A percentile compares a stretch with the other conserved stretches of the same genome.
Evolutionary conservation across 768 basidiomycete genomes (phyloP).

Genomic region (Arthromyces matolae): DNA sequence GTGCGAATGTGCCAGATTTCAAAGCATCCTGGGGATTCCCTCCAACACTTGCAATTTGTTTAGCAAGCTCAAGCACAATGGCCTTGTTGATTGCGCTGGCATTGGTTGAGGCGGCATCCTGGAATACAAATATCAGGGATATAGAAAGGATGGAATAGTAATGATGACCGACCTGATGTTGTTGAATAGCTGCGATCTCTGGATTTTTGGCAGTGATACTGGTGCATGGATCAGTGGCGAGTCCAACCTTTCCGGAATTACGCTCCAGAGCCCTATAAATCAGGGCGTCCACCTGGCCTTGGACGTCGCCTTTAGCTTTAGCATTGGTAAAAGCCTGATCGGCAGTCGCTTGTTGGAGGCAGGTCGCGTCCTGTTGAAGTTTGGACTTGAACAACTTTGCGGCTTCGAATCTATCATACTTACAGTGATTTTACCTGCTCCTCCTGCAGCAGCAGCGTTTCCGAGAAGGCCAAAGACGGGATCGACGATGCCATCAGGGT

Average conservation of each 20-base stretch:
- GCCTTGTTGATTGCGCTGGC: slow-evolving; percentile 63
- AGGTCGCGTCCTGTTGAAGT: slow-evolving; percentile 44
- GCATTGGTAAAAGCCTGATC: slow-evolving; percentile 74
- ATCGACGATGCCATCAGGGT: slow-evolving; percentile 57
- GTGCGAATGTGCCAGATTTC: slow-evolving; percentile 59
- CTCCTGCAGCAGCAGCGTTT: slow-evolving; percentile 55
- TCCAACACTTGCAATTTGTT: slow-evolving; percentile 61
- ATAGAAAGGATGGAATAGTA: background rate
- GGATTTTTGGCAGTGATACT: slow-evolving; percentile 55
- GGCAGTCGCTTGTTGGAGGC: slow-evolving; percentile 62
- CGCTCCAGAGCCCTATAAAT: slow-evolving; percentile 65
- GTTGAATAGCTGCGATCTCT: slow-evolving; percentile 61
- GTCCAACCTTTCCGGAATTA: slow-evolving; percentile 56
- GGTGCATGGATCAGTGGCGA: slow-evolving; percentile 44
- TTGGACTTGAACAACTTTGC: background rate
- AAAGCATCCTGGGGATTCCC: slow-evolving; percentile 57
- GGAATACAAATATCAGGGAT: background rate
- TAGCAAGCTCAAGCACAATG: slow-evolving; percentile 57
- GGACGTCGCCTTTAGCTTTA: slow-evolving; percentile 55
- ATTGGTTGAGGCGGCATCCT: slow-evolving; percentile 59
- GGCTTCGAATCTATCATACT: slow-evolving; percentile 10
- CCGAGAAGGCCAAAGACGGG: slow-evolving; percentile 63
- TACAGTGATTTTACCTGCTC: slow-evolving; percentile 53
- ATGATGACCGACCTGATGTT: slow-evolving; percentile 44
- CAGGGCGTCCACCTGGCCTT: slow-evolving; percentile 54